These are phyloP conservation scores for Sugiyamaella mastotermitis DNA, from an alignment of 805 yeast species.

Conservation along the genomic window DNA sequence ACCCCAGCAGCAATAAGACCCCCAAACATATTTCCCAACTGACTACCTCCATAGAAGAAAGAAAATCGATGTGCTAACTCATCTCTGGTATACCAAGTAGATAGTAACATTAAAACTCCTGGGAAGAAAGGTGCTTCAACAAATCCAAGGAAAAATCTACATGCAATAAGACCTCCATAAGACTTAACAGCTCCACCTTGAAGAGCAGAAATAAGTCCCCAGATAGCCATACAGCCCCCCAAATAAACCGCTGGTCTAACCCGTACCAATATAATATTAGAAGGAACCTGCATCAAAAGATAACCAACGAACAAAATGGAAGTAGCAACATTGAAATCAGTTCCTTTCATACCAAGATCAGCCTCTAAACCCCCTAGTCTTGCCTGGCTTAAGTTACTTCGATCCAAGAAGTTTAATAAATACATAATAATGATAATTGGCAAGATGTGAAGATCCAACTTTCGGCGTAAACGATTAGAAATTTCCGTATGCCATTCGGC, in stretches of 20 bases:
- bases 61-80: conserved; percentile 28
- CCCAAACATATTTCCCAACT: conserved; percentile 31
- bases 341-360: conserved; percentile 36
- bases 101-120: conserved; percentile 27
- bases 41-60: conserved; percentile 25
- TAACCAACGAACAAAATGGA: conserved; percentile 48
- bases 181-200: conserved; percentile 33
- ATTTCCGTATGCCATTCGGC: conserved; percentile 7
- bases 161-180: conserved; percentile 30
- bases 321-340: conserved; percentile 40
- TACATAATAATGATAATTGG: conserved; percentile 44
- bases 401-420: conserved; percentile 44
- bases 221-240: conserved; percentile 38
- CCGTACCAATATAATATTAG: conserved; percentile 34
- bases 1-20: conserved; percentile 36
- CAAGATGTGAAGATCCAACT: conserved; percentile 39
- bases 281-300: conserved; percentile 46
- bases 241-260: conserved; percentile 40
- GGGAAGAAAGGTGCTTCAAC: conserved; percentile 29
- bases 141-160: conserved; percentile 34
- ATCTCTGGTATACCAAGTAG: conserved; percentile 26
- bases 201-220: conserved; percentile 39
- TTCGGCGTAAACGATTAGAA: conserved; percentile 23
- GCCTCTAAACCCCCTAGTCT: conserved; percentile 45
- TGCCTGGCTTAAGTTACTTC: conserved; percentile 50